These are phyloP conservation scores for Achaetomium macrosporum DNA, from an alignment of 2,329 filamentous ascomycete genomes.

Conservation along the genomic window DNA sequence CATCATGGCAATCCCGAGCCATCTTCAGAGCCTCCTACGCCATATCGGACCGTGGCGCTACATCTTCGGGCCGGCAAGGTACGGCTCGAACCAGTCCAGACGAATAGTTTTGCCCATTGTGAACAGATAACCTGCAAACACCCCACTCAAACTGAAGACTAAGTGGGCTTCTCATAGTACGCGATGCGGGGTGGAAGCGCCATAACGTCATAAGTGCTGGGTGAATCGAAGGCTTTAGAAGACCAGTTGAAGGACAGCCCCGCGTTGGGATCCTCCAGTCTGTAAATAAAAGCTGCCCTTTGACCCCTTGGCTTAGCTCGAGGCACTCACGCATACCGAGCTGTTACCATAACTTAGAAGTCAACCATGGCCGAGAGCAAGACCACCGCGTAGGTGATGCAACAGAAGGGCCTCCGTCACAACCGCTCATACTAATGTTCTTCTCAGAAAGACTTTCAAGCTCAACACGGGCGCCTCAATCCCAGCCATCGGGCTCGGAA, in stretches of 20 bases:
- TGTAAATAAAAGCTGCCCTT: constrained; percentile 2
- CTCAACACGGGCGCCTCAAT: constrained; percentile 76
- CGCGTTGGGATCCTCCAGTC: not conserved
- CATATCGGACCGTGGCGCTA: constrained; percentile 6
- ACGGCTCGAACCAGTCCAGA: not conserved
- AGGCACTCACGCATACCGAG: not conserved
- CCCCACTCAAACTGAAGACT: not conserved
- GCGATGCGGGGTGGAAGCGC: not conserved
- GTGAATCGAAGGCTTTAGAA: constrained; percentile 9
- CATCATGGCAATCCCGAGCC: not conserved
- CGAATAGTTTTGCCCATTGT: not conserved
- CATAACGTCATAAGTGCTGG: constrained; percentile 8
- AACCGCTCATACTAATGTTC: not conserved
- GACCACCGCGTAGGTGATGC: constrained; percentile 17
- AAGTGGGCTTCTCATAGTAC: not conserved
- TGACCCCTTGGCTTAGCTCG: not conserved
- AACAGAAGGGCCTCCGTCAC: not conserved
- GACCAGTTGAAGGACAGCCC: not conserved
- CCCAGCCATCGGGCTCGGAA: constrained; percentile 69
- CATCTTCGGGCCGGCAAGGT: not conserved
- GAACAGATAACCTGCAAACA: not conserved
- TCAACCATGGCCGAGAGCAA: constrained; percentile 17
- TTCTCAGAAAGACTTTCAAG: constrained; percentile 50
- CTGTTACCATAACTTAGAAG: not conserved
- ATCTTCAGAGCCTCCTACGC: not conserved